Base-by-base conservation (phyloP, 2,329 filamentous ascomycete species). In the Neonectria punicea region DNA sequence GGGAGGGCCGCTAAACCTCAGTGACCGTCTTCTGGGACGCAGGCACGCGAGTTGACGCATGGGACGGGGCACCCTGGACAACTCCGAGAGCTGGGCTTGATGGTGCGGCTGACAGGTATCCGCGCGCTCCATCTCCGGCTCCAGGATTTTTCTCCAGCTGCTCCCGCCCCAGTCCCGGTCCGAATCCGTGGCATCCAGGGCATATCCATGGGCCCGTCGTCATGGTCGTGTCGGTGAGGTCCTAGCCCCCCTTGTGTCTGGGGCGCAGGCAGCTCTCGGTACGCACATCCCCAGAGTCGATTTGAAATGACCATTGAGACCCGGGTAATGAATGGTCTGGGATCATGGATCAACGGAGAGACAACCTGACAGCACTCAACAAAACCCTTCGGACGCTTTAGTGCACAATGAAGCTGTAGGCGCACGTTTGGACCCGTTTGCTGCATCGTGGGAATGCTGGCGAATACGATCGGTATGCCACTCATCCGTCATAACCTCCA, bases 1-100 rank as follows among this genome's bases (percentile, higher is more conserved):
- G 69, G 51, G 18, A 73, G 60, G 73, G 74, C 73, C 73, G 70
- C 74, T 75, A 75, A 71, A 74, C 70, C 71, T 75, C 70, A 70
- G 74, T 75, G 67, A 74, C 73, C 64, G 66, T 72, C 63, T 69
- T 67, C 70, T 75, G 74, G 74, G 74, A 74, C 73, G 60, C 65
- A 69, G 71, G 70, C 72, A 74, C 72, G 66, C 67, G 65, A 65
- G 73, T 70, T 62, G 67, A 43, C 58, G 65, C 63, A 68, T 62
- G 67, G 67, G 71, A 65, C 59, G 57, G 56, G 69, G 67, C 53
- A 14, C 53, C 69, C 70, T 61, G 53, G 62, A 51, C 64, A 63
- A 65, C 62, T 65, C 69, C 60, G 59, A 68, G 57, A 61, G 61
- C 44, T 47, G 58, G 57, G 58, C 62, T 53, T 55, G 58, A 56